Evolutionary conservation across 805 yeast genomes (phyloP), one percentile per base, ranked within the genome.

Genomic region (Candida coquimbonensis): DNA sequence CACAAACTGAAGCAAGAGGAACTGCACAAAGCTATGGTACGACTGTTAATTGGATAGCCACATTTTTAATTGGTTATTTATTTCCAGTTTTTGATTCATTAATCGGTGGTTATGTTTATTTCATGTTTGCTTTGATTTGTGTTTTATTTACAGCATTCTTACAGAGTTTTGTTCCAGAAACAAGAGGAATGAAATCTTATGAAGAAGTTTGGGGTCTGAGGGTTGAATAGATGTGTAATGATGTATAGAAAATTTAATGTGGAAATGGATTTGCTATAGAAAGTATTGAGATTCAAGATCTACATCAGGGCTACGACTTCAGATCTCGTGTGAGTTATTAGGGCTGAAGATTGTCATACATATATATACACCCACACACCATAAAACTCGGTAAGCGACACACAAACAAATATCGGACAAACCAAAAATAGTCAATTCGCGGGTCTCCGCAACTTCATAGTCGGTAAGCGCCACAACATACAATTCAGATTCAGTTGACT

Each of bases 21-120:
- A 71, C 80, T 39, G 97, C 98, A 0, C 99, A 93, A 65, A 83
- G 96, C 60, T 83, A 87, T 72, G 98, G 96, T 12, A 88, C 93
- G 0, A 78, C 87, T 13, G 78, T 87, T 68, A 93, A 91, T 62
- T 91, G 97, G 97, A 54, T 87, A 11, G 84, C 96, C 9, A 88
- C 96, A 0, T 91, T 93, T 57, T 53, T 81, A 0, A 80, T 87
- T 31, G 96, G 96, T 1, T 83, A 73, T 50, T 59, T 80, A 19
- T 91, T 93, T 72, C 99, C 99, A 1, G 64, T 82, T 5, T 61
- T 86, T 25, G 80, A 83, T 61, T 64, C 68, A 13, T 51, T 64
- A 46, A 61, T 90, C 36, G 96, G 96, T 9, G 89, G 96, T 0
- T 78, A 76, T 40, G 88, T 85, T 27, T 93, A 87, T 67, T 69